Percentiles rank a stretch among this genome's conserved stretches.
Conservation (phyloP, 1,284 basidiomycete species). For the Pseudomicrostroma phylloplanum region DNA sequence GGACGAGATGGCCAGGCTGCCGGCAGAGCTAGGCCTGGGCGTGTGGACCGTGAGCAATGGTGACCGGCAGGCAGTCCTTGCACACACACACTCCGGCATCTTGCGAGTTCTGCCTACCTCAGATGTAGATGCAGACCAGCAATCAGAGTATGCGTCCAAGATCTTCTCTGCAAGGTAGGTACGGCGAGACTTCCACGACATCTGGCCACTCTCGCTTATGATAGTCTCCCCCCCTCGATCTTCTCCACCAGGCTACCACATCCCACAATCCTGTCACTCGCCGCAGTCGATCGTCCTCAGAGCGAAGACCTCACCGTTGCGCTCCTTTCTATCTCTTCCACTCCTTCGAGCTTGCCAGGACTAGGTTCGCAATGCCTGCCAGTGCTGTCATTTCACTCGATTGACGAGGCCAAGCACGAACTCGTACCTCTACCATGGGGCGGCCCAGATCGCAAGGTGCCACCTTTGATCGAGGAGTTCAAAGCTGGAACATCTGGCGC, state of each 20-base stretch:
- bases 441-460: conserved; percentile 7
- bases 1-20: conserved; percentile 29
- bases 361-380: conserved; percentile 40
- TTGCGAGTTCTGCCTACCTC: conserved; percentile 24
- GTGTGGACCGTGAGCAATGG: conserved; percentile 15
- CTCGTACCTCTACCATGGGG: conserved; percentile 37
- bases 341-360: conserved; percentile 29
- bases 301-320: conserved; percentile 21
- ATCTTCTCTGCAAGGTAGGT: not conserved
- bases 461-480: conserved; percentile 1
- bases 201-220: not conserved
- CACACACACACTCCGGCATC: conserved; percentile 33
- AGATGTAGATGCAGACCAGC: not conserved
- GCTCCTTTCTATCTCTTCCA: conserved; percentile 38
- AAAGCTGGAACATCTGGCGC: not conserved
- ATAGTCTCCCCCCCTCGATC: not conserved
- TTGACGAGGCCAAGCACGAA: conserved; percentile 25
- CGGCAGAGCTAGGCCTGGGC: conserved; percentile 30
- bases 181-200: not conserved
- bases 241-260: conserved; percentile 31
- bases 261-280: conserved; percentile 28
- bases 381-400: conserved; percentile 43
- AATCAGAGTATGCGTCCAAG: conserved; percentile 13
- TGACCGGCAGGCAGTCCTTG: conserved; percentile 20
- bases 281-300: conserved; percentile 22